These are phyloP conservation scores for Penicillium longicatenatum DNA, from an alignment of 495 filamentous ascomycete genomes.

Conservation along the genomic window DNA sequence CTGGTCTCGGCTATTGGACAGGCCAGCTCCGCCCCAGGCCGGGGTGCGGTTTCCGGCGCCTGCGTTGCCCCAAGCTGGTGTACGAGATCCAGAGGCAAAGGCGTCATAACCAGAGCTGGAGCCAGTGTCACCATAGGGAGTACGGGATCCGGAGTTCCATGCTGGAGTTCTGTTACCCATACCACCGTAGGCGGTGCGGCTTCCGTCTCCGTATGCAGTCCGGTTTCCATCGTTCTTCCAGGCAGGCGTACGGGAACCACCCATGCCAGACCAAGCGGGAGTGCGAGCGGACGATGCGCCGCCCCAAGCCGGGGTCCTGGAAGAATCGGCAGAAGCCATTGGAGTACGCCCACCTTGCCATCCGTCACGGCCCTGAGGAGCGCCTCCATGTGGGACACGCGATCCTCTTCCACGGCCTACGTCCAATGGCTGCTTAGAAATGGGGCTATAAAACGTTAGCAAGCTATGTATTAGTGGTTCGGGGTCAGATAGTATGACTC, in stretches of 20 bases:
- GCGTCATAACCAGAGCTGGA: slow-evolving; percentile 58
- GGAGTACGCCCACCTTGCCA: slow-evolving; percentile 71
- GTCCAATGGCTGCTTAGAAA: slow-evolving; percentile 74
- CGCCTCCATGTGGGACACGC: slow-evolving; percentile 48
- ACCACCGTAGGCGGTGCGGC: slow-evolving; percentile 70
- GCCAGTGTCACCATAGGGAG: slow-evolving; percentile 58
- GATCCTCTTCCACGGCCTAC: slow-evolving; percentile 59
- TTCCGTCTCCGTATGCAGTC: slow-evolving; percentile 83
- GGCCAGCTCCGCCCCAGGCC: slow-evolving; percentile 48
- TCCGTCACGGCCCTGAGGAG: slow-evolving; percentile 35
- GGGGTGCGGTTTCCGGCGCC: slow-evolving; percentile 54
- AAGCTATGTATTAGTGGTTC: slow-evolving; percentile 9
- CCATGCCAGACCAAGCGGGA: slow-evolving; percentile 60
- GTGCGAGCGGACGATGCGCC: slow-evolving; percentile 49
- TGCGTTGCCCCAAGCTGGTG: slow-evolving; percentile 64
- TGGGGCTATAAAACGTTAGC: slow-evolving; percentile 41
- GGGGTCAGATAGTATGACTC: slow-evolving; percentile 28
- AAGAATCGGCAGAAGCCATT: slow-evolving; percentile 56
- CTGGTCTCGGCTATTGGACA: slow-evolving; percentile 27
- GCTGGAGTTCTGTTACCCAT: slow-evolving; percentile 52
- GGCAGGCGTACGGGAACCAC: slow-evolving; percentile 68
- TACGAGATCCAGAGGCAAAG: slow-evolving; percentile 73
- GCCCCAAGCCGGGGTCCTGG: slow-evolving; percentile 74
- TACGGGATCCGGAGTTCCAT: slow-evolving; percentile 66
- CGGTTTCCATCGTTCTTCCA: slow-evolving; percentile 73